Base-by-base conservation (phyloP, 2,329 filamentous ascomycete genomes). In the Microcyclospora pomicola region DNA sequence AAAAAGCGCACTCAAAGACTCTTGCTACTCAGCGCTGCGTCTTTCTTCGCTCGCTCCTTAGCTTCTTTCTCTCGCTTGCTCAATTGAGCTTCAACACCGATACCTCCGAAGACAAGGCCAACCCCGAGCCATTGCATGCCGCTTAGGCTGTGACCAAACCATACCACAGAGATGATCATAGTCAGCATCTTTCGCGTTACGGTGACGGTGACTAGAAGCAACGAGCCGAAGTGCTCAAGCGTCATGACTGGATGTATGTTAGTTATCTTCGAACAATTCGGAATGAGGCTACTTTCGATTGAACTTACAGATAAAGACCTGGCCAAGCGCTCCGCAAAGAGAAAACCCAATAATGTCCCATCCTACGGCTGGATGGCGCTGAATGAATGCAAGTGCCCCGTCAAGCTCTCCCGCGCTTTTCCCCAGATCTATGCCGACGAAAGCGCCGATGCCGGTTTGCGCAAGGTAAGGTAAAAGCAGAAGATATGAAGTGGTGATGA, bases 171-270 rank as follows among this genome's bases (percentile, higher is more conserved):
- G 36, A 96, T 71, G 42, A 96, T 84, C 91, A 98, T 98, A 49
- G 88, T 96, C 59, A 96, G 74, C 91, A 98, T 98, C 68, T 98
- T 98, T 55, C 91, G 74, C 33, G 91, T 98, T 33, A 98, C 91
- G 2, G 86, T 98, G 2, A 98, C 87, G 4, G 91, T 96, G 32
- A 96, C 88, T 35, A 98, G 75, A 36, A 96, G 72, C 35, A 98
- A 73, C 9, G 82, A 91, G 9, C 83, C 91, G 65, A 96, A 98
- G 35, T 82, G 84, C 11, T 86, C 81, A 5, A 98, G 73, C 0
- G 91, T 96, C 63, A 49, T 50, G 50, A 55, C 51, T 54, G 31
- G 11, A 28, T 10, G 10, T 12, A 31, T 41, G 30, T 31, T 15
- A 31, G 30, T 31, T 6, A n/a, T 31, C 9, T 3, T n/a, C 5